These are phyloP conservation scores for Eucalyptus pauciflora DNA, from an alignment of 345 rosid species.

Conservation along the genomic window DNA sequence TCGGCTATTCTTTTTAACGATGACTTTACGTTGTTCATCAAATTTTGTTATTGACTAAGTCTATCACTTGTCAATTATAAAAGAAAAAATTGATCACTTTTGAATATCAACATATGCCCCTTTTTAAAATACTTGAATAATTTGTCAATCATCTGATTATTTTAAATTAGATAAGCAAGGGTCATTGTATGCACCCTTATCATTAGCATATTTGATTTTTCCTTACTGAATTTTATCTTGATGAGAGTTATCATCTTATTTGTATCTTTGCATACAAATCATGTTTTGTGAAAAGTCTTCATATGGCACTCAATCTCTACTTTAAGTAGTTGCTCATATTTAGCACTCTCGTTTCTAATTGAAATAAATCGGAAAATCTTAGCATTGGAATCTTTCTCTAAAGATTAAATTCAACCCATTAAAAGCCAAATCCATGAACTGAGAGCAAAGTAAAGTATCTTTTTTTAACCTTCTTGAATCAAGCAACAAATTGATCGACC, in stretches of 20 bases:
- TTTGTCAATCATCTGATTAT: not conserved
- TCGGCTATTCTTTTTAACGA: rapidly evolving
- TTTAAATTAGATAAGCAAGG: not conserved
- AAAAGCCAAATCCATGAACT: not conserved
- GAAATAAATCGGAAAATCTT: not conserved
- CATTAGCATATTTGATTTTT: not conserved
- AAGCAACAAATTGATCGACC: not conserved
- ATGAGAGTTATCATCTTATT: not conserved
- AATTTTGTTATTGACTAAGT: not conserved
- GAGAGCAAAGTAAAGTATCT: not conserved
- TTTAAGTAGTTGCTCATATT: not conserved
- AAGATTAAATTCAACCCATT: not conserved
- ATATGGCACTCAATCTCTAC: not conserved
- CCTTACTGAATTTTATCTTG: not conserved
- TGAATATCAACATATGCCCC: not conserved
- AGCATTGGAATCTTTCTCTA: not conserved
- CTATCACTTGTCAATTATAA: not conserved
- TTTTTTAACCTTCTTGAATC: not conserved
- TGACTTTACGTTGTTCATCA: not conserved
- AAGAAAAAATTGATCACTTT: not conserved
- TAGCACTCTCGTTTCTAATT: not conserved
- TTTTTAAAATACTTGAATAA: not conserved
- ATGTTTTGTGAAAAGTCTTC: not conserved
- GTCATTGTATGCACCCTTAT: not conserved
- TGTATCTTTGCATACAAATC: not conserved